These are phyloP conservation scores for Trypanosoma avium DNA, from an alignment of 208 protist species.

Conservation along the genomic window DNA sequence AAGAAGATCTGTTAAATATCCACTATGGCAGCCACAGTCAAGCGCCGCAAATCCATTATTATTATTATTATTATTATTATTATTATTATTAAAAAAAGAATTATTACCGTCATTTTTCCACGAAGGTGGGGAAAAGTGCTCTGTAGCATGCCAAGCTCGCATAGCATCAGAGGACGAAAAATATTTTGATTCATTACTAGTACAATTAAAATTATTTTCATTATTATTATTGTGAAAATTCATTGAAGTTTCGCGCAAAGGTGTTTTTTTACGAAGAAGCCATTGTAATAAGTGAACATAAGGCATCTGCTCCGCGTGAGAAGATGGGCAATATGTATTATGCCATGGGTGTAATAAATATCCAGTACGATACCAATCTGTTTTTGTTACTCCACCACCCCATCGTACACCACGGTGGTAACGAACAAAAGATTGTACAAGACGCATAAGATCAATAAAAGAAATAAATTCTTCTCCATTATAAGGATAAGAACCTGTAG, in stretches of 20 bases:
- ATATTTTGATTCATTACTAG: too few relatives aligned
- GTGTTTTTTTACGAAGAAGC: slow-evolving; percentile 35
- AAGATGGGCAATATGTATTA: slow-evolving; percentile 59
- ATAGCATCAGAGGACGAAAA: too few relatives aligned
- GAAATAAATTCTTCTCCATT: slow-evolving; percentile 32
- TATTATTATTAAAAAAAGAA: too few relatives aligned
- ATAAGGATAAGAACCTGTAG: background rate
- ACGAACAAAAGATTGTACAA: slow-evolving; percentile 62
- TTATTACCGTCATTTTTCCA: slow-evolving; percentile 12
- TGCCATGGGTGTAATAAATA: slow-evolving; percentile 78
- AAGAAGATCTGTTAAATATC: slow-evolving; percentile 62
- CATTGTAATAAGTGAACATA: slow-evolving; percentile 84
- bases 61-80: background rate
- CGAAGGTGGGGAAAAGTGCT: slow-evolving; percentile 38
- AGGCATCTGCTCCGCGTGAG: slow-evolving; percentile 60
- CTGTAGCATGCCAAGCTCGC: slow-evolving; percentile 41
- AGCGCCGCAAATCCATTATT: slow-evolving; percentile 45
- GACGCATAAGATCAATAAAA: slow-evolving; percentile 44
- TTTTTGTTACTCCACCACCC: slow-evolving; percentile 38
- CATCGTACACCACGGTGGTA: slow-evolving; percentile 83
- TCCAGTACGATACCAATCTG: slow-evolving; percentile 36
- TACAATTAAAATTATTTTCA: background rate
- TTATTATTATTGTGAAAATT: background rate
- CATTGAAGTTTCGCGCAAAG: background rate
- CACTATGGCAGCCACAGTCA: slow-evolving; percentile 77